Conservation (phyloP, 176 grass and related monocot genomes). For the Cenchrus purpureus region DNA sequence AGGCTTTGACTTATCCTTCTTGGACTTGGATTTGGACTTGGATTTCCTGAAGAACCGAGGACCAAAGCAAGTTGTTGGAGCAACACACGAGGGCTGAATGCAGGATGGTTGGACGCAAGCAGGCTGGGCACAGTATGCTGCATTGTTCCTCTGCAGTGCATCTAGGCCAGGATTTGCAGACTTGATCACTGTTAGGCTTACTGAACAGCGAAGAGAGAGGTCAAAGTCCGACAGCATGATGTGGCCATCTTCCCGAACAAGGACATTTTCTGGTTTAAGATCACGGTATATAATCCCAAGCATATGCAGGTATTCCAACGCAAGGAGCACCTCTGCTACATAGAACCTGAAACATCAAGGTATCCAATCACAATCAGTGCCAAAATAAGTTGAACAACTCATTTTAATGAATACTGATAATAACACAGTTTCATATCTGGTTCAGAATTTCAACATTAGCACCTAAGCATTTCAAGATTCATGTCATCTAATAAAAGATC, state of each 20-base stretch:
- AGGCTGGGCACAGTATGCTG: constrained; percentile 82
- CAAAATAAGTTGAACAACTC: neutral
- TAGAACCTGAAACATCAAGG: constrained; percentile 78
- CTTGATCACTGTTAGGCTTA: constrained; percentile 68
- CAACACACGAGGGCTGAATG: constrained; percentile 83
- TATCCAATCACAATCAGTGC: neutral
- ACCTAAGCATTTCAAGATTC: neutral
- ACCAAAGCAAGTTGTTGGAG: constrained; percentile 83
- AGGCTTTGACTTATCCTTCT: constrained; percentile 68
- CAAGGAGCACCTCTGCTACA: constrained; percentile 81
- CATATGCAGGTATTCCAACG: constrained; percentile 93
- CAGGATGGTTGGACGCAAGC: constrained; percentile 79
- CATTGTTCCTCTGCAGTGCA: constrained; percentile 65
- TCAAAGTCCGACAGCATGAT: constrained; percentile 96
- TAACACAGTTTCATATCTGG: neutral
- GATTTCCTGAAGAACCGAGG: constrained; percentile 74
- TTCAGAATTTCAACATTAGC: neutral
- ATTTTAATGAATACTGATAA: constrained; percentile 20
- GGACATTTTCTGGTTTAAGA: constrained; percentile 93
- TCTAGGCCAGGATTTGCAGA: constrained; percentile 71
- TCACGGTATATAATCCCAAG: constrained; percentile 96
- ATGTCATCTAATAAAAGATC: constrained; percentile 5
- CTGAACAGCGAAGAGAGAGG: constrained; percentile 77
- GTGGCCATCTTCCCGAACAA: constrained; percentile 88
- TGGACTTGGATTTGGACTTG: constrained; percentile 65